Conservation (phyloP, 2,329 filamentous ascomycete species). For the Pezizomycotina sp. region DNA sequence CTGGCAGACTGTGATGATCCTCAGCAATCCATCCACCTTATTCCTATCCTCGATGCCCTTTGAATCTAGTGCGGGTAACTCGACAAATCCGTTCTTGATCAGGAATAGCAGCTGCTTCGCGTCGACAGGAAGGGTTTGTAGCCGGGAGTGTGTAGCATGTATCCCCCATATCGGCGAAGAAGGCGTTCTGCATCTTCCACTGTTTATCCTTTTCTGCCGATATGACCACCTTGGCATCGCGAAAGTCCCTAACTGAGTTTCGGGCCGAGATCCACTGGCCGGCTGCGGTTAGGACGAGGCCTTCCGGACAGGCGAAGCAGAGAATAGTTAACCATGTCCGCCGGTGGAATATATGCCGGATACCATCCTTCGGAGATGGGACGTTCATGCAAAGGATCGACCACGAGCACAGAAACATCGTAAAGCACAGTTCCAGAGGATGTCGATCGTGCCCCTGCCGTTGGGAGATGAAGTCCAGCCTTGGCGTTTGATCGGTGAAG, state of each 20-base stretch:
- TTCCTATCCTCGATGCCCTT: constrained; percentile 27
- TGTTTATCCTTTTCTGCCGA: constrained; percentile 13
- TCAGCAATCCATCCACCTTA: constrained; percentile 26
- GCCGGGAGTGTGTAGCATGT: constrained; percentile 27
- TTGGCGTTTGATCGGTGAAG: too few relatives aligned
- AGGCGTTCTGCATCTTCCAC: constrained; percentile 32
- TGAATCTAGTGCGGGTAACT: constrained; percentile 24
- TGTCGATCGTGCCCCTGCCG: constrained; percentile 31
- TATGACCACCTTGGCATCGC: too few relatives aligned
- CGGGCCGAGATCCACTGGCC: constrained; percentile 29
- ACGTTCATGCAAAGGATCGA: constrained; percentile 31
- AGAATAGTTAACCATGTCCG: constrained; percentile 29
- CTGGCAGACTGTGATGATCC: constrained; percentile 7
- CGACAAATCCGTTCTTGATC: constrained; percentile 25
- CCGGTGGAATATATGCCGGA: constrained; percentile 26
- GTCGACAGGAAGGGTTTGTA: constrained; percentile 28
- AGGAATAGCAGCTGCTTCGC: constrained; percentile 28
- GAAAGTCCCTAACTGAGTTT: constrained; percentile 25
- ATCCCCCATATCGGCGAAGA: constrained; percentile 32
- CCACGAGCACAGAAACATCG: constrained; percentile 33
- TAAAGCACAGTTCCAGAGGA: constrained; percentile 31
- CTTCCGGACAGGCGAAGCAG: constrained; percentile 30
- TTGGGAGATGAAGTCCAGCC: constrained; percentile 30
- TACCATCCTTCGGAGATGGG: constrained; percentile 26
- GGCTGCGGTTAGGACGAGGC: constrained; percentile 28